Conservation (phyloP, 257 asterid species). For the Solanum ahanhuiri region DNA sequence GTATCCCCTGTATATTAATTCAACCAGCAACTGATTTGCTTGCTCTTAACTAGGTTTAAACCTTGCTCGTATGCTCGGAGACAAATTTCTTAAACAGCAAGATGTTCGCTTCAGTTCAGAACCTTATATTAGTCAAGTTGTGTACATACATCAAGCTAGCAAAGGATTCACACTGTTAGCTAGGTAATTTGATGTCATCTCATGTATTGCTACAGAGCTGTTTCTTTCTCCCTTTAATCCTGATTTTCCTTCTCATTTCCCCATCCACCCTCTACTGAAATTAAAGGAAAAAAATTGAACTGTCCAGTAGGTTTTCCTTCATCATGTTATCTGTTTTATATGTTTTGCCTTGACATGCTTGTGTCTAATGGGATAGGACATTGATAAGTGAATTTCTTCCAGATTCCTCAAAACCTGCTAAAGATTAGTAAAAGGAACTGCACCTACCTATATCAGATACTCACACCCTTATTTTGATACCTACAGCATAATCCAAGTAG, state of each 20-base stretch:
- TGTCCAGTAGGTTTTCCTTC: neutral
- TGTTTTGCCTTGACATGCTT: neutral
- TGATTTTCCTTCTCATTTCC: neutral
- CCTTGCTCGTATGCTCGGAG: slow-evolving; percentile 97
- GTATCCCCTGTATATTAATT: neutral
- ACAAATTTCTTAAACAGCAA: slow-evolving; percentile 89
- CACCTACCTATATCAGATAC: neutral
- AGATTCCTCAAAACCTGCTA: neutral
- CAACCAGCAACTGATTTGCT: slow-evolving; percentile 8
- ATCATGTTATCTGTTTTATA: neutral
- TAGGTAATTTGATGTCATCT: slow-evolving; percentile 35
- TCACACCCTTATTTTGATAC: neutral
- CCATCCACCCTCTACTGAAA: neutral
- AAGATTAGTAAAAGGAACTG: neutral
- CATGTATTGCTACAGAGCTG: neutral
- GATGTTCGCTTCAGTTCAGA: slow-evolving; percentile 85
- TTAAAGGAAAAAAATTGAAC: neutral
- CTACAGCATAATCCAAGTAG: neutral
- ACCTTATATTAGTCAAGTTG: slow-evolving; percentile 73
- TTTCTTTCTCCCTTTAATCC: neutral
- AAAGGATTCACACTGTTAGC: slow-evolving; percentile 66
- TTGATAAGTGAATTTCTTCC: neutral
- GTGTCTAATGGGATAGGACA: neutral
- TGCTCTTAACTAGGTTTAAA: slow-evolving; percentile 53
- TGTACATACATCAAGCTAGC: slow-evolving; percentile 38